Evolutionary conservation across 2,329 filamentous ascomycete species (phyloP), one percentile per base, ranked within the genome.

Genomic region (Ophiostoma triangulosporum): DNA sequence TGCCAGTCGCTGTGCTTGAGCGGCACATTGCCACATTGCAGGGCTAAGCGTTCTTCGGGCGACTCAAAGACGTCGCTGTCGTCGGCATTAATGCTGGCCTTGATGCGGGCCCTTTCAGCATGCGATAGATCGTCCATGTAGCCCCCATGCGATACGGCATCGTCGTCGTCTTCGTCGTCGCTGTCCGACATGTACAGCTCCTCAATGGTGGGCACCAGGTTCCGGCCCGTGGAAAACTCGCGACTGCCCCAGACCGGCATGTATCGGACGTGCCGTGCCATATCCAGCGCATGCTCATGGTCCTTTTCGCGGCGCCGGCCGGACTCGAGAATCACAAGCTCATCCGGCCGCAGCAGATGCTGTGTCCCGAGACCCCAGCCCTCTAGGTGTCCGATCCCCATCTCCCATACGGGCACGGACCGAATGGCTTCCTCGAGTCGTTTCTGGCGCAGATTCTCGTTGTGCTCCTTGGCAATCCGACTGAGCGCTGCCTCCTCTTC

Each of bases 171-270:
- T 3, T 27, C 51, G 3, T 29, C 45, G 8, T 58, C 58, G 8
- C 74, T 73, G 46, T 78, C 73, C 11, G 66, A 69, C 61, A 80
- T 70, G 61, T 76, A 74, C 59, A 74, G 69, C 61, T 79, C 72
- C 49, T 50, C 52, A 11, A 55, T 14, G 1, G 46, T 35, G 1
- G 57, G 54, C 0, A 73, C 69, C 5, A 78, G 60, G 62, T 80
- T 57, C 4, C n/a, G 31, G 26, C 53, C 72, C 1, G 71, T 77
- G 4, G 63, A 49, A 51, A 70, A 72, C 64, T 84, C 72, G 27
- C 83, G 67, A 62, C 76, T 76, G 1, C 85, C 84, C 71, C 77
- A 86, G 15, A 77, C 57, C 59, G 81, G 70, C 73, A 86, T 81
- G 54, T 74, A 68, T 14, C 73, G 81, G 17, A 58, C 14, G 33